Conservation (phyloP, 495 filamentous ascomycete species). For the Astrothelium macrocarpum region DNA sequence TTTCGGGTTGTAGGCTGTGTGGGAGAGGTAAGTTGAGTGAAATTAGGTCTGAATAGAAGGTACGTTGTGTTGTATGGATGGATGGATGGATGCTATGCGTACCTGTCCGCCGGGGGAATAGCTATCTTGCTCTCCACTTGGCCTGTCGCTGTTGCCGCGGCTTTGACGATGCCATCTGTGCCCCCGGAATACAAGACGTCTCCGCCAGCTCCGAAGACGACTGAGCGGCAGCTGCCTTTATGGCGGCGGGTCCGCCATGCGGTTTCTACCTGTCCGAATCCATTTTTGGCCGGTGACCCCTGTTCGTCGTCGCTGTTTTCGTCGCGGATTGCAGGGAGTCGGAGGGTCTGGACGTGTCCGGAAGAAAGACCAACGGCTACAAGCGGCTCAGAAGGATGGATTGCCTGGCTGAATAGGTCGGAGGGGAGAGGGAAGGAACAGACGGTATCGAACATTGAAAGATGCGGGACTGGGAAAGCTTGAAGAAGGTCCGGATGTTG, state of each 20-base stretch:
- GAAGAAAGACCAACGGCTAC: conserved; percentile 74
- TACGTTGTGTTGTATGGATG: too few relatives aligned
- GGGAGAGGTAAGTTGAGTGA: background rate
- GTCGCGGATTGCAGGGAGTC: conserved; percentile 50
- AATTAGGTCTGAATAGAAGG: background rate
- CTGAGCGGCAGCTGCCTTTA: conserved; percentile 77
- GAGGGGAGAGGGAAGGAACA: conserved; percentile 79
- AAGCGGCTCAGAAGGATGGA: conserved; percentile 75
- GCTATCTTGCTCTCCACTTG: conserved; percentile 66
- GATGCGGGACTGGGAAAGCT: background rate
- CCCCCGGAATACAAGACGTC: conserved; percentile 74
- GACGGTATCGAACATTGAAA: conserved; percentile 66
- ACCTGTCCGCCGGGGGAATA: conserved; percentile 37
- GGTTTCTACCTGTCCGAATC: conserved; percentile 67
- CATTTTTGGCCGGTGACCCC: conserved; percentile 31
- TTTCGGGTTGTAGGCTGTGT: conserved; percentile 18
- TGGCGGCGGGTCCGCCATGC: conserved; percentile 82
- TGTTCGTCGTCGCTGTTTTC: conserved; percentile 37
- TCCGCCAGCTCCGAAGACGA: conserved; percentile 71
- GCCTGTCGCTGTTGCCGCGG: conserved; percentile 69
- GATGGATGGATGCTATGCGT: conserved; percentile 12
- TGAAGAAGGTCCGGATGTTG: background rate
- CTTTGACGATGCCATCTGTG: conserved; percentile 83
- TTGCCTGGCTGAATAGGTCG: conserved; percentile 80
- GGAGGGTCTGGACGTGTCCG: conserved; percentile 80